These are phyloP conservation scores for Lasiosphaeria ovina DNA, from an alignment of 495 filamentous ascomycete species.

Conservation along the genomic window DNA sequence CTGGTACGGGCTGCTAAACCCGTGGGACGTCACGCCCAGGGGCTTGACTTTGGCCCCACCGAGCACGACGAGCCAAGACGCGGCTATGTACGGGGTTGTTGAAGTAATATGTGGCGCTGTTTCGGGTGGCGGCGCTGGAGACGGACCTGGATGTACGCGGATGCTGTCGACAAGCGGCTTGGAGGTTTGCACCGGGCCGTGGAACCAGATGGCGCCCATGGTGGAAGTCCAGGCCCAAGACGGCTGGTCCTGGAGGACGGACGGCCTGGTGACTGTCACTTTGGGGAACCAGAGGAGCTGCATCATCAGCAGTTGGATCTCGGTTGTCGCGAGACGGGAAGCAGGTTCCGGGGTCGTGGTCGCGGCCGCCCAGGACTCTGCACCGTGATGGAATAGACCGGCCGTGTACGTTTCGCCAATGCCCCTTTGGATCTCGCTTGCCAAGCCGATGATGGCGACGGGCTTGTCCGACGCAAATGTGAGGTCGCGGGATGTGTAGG, in stretches of 20 bases:
- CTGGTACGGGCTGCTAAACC: neutral
- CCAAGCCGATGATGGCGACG: neutral
- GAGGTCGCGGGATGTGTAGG: conserved; percentile 3
- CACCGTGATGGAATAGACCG: neutral
- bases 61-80: neutral
- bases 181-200: neutral
- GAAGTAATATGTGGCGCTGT: no score
- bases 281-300: neutral
- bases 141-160: neutral
- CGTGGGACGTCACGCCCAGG: neutral
- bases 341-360: neutral
- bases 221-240: neutral
- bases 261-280: neutral
- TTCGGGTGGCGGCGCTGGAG: no score
- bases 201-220: neutral
- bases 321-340: neutral
- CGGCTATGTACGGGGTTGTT: no score
- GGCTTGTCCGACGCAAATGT: conserved; percentile 9
- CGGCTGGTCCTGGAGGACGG: neutral
- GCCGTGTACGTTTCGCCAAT: neutral
- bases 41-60: neutral
- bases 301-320: neutral
- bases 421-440: neutral
- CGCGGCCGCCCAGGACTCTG: neutral
- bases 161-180: no score